phyloP scores from a whole-genome alignment of 371 early-diverging fungal genomes.

The Zancudomyces culisetae region DNA sequence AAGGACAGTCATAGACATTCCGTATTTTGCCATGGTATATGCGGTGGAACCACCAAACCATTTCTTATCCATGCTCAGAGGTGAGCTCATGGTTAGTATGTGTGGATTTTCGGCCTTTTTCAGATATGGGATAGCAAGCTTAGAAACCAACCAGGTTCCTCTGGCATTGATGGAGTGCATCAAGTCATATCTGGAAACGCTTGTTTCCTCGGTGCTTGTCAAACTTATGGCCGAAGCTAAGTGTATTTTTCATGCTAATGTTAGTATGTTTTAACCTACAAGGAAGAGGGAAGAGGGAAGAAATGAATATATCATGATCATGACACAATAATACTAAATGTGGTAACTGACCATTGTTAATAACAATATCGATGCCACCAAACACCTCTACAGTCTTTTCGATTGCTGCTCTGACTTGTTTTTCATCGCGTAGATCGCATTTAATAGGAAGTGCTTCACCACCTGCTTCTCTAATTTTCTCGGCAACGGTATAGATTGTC shows the following conservation, averaged over 20 bases:
- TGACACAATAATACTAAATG: too few relatives aligned
- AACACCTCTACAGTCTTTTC: conserved; percentile 38
- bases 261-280: too few relatives aligned
- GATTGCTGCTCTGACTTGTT: conserved; percentile 43
- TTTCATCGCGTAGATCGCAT: conserved; percentile 65
- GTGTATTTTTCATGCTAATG: too few relatives aligned
- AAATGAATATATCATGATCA: too few relatives aligned
- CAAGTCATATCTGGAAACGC: conserved; percentile 39
- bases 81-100: conserved; percentile 44
- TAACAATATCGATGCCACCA: conserved; percentile 57
- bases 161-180: conserved; percentile 50
- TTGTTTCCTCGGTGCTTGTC: conserved; percentile 24
- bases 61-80: conserved; percentile 29
- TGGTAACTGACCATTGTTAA: too few relatives aligned
- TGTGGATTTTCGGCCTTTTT: conserved; percentile 40
- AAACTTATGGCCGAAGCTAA: conserved; percentile 9
- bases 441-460: conserved; percentile 52
- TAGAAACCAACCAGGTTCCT: conserved; percentile 51
- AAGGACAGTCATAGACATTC: conserved; percentile 44
- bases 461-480: conserved; percentile 47
- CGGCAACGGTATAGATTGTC: conserved; percentile 57
- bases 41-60: conserved; percentile 43
- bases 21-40: conserved; percentile 42
- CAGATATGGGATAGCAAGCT: conserved; percentile 42
- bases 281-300: too few relatives aligned